phyloP scores from a whole-genome alignment of 2,329 filamentous ascomycete species.

The Trichophyton verrucosum region DNA sequence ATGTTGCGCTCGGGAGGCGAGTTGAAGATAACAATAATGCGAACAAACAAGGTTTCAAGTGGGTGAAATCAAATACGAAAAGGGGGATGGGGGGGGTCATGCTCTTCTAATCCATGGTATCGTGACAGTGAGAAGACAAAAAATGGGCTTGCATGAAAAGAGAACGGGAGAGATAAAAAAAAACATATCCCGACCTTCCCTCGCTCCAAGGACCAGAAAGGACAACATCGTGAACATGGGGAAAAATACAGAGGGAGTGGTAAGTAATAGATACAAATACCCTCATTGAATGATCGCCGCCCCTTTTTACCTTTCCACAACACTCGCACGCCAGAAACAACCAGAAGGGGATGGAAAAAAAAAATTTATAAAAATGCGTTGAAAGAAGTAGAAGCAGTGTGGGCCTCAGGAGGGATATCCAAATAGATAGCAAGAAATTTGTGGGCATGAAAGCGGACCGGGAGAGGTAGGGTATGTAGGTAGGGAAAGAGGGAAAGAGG shows the following conservation, averaged over 20 bases:
- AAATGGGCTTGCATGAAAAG: not conserved
- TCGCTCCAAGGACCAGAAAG: not conserved
- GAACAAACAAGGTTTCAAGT: not conserved
- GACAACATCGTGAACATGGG: not conserved
- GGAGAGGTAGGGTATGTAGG: not conserved
- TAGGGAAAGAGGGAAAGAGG: not conserved
- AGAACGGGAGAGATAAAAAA: conserved; percentile 1
- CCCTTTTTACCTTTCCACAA: not conserved
- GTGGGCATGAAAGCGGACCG: not conserved
- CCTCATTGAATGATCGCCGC: not conserved
- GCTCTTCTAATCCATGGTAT: conserved; percentile 6
- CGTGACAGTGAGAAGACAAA: not conserved
- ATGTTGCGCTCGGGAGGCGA: not conserved
- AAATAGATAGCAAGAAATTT: not conserved
- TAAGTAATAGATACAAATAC: not conserved
- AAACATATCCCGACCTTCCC: not conserved
- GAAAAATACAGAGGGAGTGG: not conserved
- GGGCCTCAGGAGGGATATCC: not conserved
- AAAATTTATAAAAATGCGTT: not conserved
- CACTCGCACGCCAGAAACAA: conserved; percentile 1
- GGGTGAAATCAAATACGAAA: not conserved
- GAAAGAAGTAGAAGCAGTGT: not conserved
- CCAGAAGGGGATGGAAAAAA: not conserved
- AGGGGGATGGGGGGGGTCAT: not conserved
- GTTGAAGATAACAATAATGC: not conserved